Base-by-base conservation (phyloP, 2,329 filamentous ascomycete species). In the Emmonsiellopsis sp. region DNA sequence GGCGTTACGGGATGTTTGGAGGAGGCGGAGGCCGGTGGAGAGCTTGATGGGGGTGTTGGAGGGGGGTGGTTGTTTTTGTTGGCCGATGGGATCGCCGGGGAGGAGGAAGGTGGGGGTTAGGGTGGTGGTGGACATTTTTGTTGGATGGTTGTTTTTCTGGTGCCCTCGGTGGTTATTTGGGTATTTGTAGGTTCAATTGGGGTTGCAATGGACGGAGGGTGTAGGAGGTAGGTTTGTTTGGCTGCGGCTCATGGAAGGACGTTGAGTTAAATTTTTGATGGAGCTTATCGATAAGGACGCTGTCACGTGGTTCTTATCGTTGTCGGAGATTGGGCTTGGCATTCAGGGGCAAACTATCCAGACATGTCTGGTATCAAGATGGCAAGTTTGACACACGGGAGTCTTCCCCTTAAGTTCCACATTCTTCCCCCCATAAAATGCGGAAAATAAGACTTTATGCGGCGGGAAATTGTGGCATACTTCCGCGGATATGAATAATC, bases 21-120 rank as follows among this genome's bases (percentile, higher is more conserved):
- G 83, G 69, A 94, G 84, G 57, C 86, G 86, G 54, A 96, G 78
- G 53, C 91, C 91, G 13, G 89, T 87, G 31, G 91, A 91, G 30
- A 96, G 79, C 53, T 87, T 88, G 58, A 95, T 76, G 40, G 89
- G 82, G 30, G 43, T 16, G 5, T 77, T 77, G 55, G 77, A 78
- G 57, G 82, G 88, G 47, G 79, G 34, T 30, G 37, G 46, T 57
- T 85, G 79, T 32, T 80, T 80, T 2, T 89, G 88, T 38, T 95
- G 78, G 37, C 80, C 72, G 30, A 80, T 76, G 1, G 79, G 68
- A 62, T 96, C 90, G 60, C 93, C 91, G 0, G 93, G 93, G 6
- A 97, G 81, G 57, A 96, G 81, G 57, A 92, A 73, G n/a, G 76
- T 71, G 31, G 81, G 75, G 35, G 78, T 72, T 26, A 79, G 31